Evolutionary conservation across 108 stramenopile genomes (phyloP), one percentile per base, ranked within the genome.

Genomic region (Fragilaria radians): DNA sequence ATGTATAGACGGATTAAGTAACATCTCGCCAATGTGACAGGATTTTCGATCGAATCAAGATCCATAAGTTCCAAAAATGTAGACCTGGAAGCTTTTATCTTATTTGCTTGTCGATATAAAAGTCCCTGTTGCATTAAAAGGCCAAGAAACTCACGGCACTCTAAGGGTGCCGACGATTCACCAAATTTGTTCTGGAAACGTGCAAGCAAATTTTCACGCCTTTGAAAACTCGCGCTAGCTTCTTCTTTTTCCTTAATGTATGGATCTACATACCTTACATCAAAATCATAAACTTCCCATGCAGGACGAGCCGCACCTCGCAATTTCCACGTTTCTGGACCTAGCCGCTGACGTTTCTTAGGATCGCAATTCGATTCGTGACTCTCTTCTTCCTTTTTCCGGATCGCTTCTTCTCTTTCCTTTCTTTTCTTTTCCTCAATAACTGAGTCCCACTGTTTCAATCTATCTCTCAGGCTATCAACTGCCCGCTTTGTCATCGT

Each of bases 291-390:
- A 0, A 95, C 86, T 71, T 88, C 69, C 68, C 71, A 72, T 9
- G 93, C 93, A 0, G 93, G 90, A 33, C 90, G 74, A 26, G 93
- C 93, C 5, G 93, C 90, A 17, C 93, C 93, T 25, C 79, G 75
- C 29, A 95, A 59, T 71, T 91, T 89, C 93, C 93, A 95, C 4
- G 79, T 81, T 53, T 86, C 84, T 0, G 88, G 91, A 30, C 88
- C 91, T 7, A 67, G 65, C 9, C 91, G 79, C 32, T 63, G 64
- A 63, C 71, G 76, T 46, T 65, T 76, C 48, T 79, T 79, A 46
- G 63, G 74, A 45, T 27, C 30, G 48, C 5, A 57, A n/a, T 68
- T 52, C 48, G 57, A 56, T 32, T 5, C 52, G 31, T 28, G 69
- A 47, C 56, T 57, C 72, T 59, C 61, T 63, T 56, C 61, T 59